These are phyloP conservation scores for Fusarium sp. DNA, from an alignment of 2,329 filamentous ascomycete species.

Conservation along the genomic window DNA sequence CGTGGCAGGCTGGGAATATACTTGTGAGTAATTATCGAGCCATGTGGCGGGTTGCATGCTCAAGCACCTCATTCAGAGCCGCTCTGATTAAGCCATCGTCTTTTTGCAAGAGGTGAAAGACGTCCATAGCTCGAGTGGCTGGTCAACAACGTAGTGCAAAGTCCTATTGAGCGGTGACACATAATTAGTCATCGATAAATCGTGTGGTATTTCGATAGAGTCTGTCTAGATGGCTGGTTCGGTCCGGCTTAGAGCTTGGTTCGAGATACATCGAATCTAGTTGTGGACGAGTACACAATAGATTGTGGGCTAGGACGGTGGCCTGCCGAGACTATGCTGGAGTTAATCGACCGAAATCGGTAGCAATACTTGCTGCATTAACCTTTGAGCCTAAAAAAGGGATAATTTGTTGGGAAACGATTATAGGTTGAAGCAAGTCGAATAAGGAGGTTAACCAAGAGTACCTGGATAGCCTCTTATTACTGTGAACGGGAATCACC, in stretches of 20 bases:
- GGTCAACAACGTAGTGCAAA: background rate
- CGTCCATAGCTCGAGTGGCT: background rate
- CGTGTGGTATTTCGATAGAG: background rate
- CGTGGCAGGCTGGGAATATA: background rate
- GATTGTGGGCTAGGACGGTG: background rate
- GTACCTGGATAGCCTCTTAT: background rate
- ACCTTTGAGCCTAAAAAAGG: background rate
- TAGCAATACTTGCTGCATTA: background rate
- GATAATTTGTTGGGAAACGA: constrained; percentile 7
- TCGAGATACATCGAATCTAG: background rate
- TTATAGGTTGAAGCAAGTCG: background rate
- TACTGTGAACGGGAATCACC: background rate
- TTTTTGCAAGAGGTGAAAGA: background rate
- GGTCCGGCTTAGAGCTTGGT: constrained; percentile 10
- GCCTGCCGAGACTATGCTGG: background rate
- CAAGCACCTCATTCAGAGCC: background rate
- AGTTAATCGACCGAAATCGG: background rate
- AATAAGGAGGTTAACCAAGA: background rate
- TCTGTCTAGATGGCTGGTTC: background rate
- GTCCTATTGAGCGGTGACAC: background rate
- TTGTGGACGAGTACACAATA: background rate
- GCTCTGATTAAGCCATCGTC: background rate
- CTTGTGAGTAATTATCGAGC: background rate
- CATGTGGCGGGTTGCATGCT: background rate
- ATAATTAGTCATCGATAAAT: background rate